Percentiles rank a stretch among this genome's conserved stretches.
Evolutionary conservation across 2,329 filamentous ascomycete species (phyloP).

Genomic region (Alternaria metachromatica): DNA sequence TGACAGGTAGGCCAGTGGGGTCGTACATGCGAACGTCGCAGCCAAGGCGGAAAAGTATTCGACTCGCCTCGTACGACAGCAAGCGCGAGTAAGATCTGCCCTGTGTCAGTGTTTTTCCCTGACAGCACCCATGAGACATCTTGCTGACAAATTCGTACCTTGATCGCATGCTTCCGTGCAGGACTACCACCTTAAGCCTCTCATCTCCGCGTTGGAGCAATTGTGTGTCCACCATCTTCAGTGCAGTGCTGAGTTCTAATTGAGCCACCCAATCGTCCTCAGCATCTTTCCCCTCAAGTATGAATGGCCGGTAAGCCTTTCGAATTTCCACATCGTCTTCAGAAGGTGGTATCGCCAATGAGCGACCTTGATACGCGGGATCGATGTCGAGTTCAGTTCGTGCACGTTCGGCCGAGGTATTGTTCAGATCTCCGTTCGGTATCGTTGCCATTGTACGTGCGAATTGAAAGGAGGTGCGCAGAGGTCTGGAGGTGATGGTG

Average conservation of each 20-base stretch:
- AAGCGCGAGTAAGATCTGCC: constrained; percentile 66
- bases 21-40: constrained; percentile 71
- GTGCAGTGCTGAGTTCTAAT: constrained; percentile 62
- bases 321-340: constrained; percentile 59
- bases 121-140: background rate
- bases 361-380: constrained; percentile 16
- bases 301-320: constrained; percentile 63
- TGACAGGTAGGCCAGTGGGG: constrained; percentile 65
- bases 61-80: constrained; percentile 64
- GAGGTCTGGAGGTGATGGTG: background rate
- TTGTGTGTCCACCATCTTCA: constrained; percentile 60
- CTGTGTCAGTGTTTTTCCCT: fast-evolving
- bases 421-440: constrained; percentile 34
- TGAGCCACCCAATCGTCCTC: constrained; percentile 62
- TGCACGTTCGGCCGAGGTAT: constrained; percentile 27
- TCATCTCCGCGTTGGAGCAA: constrained; percentile 46
- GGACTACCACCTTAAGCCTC: constrained; percentile 63
- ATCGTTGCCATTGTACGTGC: background rate
- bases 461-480: background rate
- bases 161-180: constrained; percentile 66
- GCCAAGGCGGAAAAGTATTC: constrained; percentile 69
- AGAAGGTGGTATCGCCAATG: constrained; percentile 53
- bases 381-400: constrained; percentile 19
- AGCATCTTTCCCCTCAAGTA: constrained; percentile 51
- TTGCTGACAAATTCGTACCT: constrained; percentile 18